phyloP scores from a whole-genome alignment of 2,329 filamentous ascomycete species.

The Penicillium thymicola region DNA sequence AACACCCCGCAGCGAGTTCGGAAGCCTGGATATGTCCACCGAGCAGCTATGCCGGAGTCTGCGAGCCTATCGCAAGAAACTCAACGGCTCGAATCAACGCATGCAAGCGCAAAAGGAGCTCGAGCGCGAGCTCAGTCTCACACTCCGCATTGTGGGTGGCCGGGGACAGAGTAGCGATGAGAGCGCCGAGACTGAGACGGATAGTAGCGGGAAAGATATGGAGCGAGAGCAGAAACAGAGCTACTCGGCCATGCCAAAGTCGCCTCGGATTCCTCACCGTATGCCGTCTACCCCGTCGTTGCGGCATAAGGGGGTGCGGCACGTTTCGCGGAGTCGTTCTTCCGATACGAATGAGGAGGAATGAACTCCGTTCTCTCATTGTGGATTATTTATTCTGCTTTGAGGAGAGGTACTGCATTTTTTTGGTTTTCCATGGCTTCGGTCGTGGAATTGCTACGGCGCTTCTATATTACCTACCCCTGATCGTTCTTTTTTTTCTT shows the following conservation, averaged over 20 bases:
- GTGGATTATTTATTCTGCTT: neutral
- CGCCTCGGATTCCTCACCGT: conserved; percentile 28
- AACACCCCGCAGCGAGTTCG: conserved; percentile 41
- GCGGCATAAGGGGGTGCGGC: conserved; percentile 22
- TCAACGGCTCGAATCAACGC: conserved; percentile 48
- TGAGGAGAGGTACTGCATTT: neutral
- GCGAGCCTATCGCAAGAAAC: conserved; percentile 57
- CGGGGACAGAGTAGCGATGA: conserved; percentile 31
- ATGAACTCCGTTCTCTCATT: conserved; percentile 3
- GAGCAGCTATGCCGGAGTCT: conserved; percentile 58
- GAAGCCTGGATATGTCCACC: conserved; percentile 51
- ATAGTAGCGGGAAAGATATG: conserved; percentile 40
- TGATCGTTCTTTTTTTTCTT: neutral
- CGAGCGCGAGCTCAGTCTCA: conserved; percentile 54
- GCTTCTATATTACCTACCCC: neutral
- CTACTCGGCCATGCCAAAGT: conserved; percentile 24
- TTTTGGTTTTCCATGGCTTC: neutral
- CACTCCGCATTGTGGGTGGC: conserved; percentile 33
- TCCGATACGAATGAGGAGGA: conserved; percentile 31
- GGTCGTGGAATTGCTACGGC: neutral
- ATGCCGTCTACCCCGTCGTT: conserved; percentile 38
- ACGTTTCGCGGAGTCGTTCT: conserved; percentile 32
- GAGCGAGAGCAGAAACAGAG: conserved; percentile 30
- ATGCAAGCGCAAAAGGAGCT: conserved; percentile 54
- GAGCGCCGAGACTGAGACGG: conserved; percentile 35